Base-by-base conservation (phyloP, 2,329 filamentous ascomycete species). In the Claviceps capensis region DNA sequence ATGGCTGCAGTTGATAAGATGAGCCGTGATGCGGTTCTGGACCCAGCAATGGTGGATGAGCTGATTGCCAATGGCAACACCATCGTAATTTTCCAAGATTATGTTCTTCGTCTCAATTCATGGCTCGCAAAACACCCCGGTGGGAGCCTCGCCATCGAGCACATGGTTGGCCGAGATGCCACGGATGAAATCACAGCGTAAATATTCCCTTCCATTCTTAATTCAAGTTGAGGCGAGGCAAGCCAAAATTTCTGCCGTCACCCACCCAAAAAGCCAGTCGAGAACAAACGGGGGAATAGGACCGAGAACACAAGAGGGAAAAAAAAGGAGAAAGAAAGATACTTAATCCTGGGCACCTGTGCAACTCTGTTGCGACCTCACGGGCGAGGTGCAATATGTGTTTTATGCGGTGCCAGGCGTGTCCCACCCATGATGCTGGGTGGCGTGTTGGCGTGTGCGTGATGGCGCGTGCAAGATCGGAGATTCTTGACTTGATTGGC, bases 41-140 rank as follows among this genome's bases (percentile, higher is more conserved):
- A 72, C 23, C 64, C 71, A 36, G 62, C 62, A n/a, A 67, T 69
- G 52, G 68, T 82, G 56, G 69, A 77, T 59, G 65, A 59, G 38
- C 64, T 77, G 65, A 75, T 83, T 56, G 75, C 75, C 34, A 68
- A 77, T 48, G 78, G 77, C 53, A 69, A 75, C 34, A 71, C 67
- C 14, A 74, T 83, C 51, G 72, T 82, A 57, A 73, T 83, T 51
- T 74, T 72, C 56, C 72, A 81, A 46, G 78, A 76, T 45, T 59
- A 68, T 49, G 73, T 78, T 16, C 66, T 83, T 57, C 69, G 71
- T 52, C 72, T 83, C 40, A 76, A 80, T 58, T 65, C 68, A 44
- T 83, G 79, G 80, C 70, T 82, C 57, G 62, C 73, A 51, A 72
- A 67, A 52, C 80, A 83, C 58, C 80, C 80, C 0, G 80, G 80